A percentile compares a stretch with the other conserved stretches of the same genome.
phyloP scores from a whole-genome alignment of 2,329 filamentous ascomycete genomes.

The Xylaria polymorpha region DNA sequence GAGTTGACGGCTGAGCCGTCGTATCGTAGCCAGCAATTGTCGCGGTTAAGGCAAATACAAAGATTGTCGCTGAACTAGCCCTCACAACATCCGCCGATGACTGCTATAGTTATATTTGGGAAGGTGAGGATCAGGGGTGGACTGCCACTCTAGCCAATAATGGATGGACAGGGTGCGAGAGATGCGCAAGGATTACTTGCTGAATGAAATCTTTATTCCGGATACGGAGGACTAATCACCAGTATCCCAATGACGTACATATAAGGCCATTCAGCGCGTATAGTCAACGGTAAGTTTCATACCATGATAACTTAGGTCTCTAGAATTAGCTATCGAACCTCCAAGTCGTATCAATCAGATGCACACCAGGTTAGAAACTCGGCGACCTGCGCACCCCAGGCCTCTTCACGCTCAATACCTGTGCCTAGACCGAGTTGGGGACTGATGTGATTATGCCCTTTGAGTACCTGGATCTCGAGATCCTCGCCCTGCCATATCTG shows the following conservation, averaged over 20 bases:
- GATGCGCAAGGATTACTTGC: not conserved
- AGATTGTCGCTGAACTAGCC: too few relatives aligned
- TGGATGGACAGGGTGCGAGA: too few relatives aligned
- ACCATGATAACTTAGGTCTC: not conserved
- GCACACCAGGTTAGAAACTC: constrained; percentile 41
- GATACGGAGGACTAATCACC: not conserved
- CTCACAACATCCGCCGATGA: too few relatives aligned
- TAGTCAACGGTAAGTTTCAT: not conserved
- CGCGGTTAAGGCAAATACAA: not conserved
- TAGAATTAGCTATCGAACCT: not conserved
- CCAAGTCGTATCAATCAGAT: constrained; percentile 1
- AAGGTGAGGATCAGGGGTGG: too few relatives aligned
- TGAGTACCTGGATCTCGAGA: constrained; percentile 40
- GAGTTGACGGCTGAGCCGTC: too few relatives aligned
- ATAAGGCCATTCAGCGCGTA: not conserved
- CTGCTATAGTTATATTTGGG: too few relatives aligned
- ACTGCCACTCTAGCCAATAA: too few relatives aligned
- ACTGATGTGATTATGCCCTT: constrained; percentile 50
- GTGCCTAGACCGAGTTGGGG: constrained; percentile 45
- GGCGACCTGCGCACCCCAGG: constrained; percentile 47
- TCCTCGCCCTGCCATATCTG: constrained; percentile 39
- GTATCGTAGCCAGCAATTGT: not conserved
- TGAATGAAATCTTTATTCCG: not conserved
- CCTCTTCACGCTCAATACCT: constrained; percentile 48
- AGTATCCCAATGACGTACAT: not conserved